phyloP scores from a whole-genome alignment of 2,329 filamentous ascomycete species.

The Penicillium sp. region DNA sequence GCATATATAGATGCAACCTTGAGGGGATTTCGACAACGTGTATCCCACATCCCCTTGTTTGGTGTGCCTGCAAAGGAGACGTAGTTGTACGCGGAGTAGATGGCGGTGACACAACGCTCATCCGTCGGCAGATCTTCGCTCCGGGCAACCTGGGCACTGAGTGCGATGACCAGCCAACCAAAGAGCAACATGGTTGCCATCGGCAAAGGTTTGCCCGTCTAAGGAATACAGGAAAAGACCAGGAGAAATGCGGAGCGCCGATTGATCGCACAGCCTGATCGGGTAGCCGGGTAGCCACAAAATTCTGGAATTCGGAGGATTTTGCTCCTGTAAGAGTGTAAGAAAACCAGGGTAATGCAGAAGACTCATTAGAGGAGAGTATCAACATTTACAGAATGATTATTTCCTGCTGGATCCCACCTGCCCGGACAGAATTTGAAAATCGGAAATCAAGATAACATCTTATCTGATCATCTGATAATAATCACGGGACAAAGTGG shows the following conservation, averaged over 20 bases:
- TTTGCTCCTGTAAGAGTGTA: neutral
- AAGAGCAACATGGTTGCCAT: conserved; percentile 18
- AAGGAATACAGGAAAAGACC: neutral
- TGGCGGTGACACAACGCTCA: conserved; percentile 32
- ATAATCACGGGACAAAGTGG: conserved; percentile 3
- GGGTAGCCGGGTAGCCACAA: conserved; percentile 1
- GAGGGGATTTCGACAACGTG: conserved; percentile 31
- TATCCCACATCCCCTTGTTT: conserved; percentile 19
- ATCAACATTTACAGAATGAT: neutral
- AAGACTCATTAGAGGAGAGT: no score
- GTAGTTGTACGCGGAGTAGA: conserved; percentile 31
- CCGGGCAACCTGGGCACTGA: conserved; percentile 4
- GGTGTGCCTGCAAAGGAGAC: conserved; percentile 26
- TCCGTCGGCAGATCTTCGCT: conserved; percentile 15
- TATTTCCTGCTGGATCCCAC: neutral
- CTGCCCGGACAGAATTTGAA: neutral
- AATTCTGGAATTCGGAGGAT: conserved; percentile 4
- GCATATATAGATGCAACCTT: conserved; percentile 36
- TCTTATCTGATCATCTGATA: conserved; percentile 16
- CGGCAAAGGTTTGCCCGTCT: neutral
- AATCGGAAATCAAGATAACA: neutral
- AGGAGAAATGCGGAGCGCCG: conserved; percentile 12
- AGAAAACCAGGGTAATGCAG: neutral
- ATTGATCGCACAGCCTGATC: conserved; percentile 12
- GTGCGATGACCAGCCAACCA: conserved; percentile 16